These are phyloP conservation scores for Oryza glumipatula DNA, from an alignment of 176 grass and related monocot species.

Conservation along the genomic window DNA sequence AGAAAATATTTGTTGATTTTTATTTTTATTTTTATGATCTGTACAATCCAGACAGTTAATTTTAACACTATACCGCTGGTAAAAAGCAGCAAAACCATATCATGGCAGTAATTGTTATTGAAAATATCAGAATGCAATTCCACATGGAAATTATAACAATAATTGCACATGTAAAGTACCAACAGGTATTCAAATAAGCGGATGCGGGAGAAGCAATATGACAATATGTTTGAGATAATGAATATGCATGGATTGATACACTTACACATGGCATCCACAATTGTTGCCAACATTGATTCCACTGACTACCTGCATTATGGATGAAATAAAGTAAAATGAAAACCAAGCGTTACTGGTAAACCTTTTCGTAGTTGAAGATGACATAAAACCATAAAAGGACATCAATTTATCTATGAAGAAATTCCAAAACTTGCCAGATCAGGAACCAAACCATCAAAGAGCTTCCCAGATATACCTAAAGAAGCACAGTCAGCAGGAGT, in stretches of 20 bases:
- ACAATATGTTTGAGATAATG: conserved; percentile 15
- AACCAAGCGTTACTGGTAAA: background rate
- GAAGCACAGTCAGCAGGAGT: conserved; percentile 93
- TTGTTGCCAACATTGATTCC: conserved; percentile 91
- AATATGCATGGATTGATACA: conserved; percentile 31
- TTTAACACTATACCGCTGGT: background rate
- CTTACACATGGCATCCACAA: conserved; percentile 87
- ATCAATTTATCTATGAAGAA: conserved; percentile 18
- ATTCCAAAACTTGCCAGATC: conserved; percentile 66
- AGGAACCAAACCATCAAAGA: conserved; percentile 86
- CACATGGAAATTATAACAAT: background rate
- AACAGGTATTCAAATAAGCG: background rate
- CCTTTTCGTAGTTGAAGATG: background rate
- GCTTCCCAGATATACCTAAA: conserved; percentile 91
- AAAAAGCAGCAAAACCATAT: background rate
- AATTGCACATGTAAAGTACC: background rate
- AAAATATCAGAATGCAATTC: background rate
- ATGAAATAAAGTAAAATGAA: conserved; percentile 29
- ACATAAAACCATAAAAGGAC: background rate
- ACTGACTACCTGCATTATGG: conserved; percentile 81
- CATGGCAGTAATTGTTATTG: background rate
- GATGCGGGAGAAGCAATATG: background rate
- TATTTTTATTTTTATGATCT: background rate
- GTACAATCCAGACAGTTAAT: background rate
- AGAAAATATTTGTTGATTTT: background rate